Evolutionary conservation across 148 eudicot species (phyloP), one percentile per base, ranked within the genome.

Genomic region (Pharnaceum exiguum): DNA sequence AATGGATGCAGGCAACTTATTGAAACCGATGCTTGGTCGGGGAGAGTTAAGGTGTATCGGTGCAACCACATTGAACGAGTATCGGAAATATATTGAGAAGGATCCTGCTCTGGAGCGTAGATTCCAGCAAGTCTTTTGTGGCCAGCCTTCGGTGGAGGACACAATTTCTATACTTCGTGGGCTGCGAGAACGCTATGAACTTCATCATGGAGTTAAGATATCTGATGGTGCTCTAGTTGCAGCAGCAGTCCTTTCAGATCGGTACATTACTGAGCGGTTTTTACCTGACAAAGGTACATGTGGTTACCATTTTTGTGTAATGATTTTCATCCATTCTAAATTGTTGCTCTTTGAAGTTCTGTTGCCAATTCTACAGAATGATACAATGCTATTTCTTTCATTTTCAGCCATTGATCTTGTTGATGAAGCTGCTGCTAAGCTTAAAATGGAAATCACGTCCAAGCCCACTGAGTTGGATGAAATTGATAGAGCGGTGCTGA

Each of bases 391-490:
- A 5, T 55, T 46, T 44, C 16, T 12, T 55, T 32, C 22, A 5
- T 70, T 63, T 68, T 36, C 86, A 87, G 96, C 98, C 51, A 91
- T 91, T 77, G 98, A 91, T 80, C 86, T 91, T 32, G 88, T 91
- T 48, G 98, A 91, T 63, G 98, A 91, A 81, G 94, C 98, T 70
- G 98, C 98, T 70, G 96, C 98, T 35, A 91, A 91, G 71, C 71
- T 91, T 58, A 91, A 91, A 76, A 91, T 91, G 98, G 98, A 91
- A 77, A 91, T 91, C 62, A 93, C 98, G 54, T 93, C 98, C 22
- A 93, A 93, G 77, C 98, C 98, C 57, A 88, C 85, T 1, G 98
- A 88, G 70, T 60, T 93, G 61, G 98, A 93, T 76, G 98, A 88
- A 74, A 68, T 83, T 51, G 96, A 93, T 59, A 77, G 98, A 69